phyloP scores from a whole-genome alignment of 805 yeast species.

The Candida pseudoglaebosa region DNA sequence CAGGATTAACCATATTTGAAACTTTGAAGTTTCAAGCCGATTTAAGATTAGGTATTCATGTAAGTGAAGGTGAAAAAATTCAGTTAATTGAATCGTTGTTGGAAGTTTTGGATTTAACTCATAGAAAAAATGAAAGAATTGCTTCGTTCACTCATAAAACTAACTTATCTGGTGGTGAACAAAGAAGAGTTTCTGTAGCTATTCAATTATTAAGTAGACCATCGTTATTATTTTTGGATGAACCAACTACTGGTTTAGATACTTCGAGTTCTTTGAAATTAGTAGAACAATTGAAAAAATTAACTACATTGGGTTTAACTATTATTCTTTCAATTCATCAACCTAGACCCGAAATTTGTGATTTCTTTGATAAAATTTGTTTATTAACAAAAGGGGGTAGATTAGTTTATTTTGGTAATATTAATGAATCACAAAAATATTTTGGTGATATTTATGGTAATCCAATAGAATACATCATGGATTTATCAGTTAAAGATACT shows the following conservation, averaged over 20 bases:
- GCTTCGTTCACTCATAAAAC: conserved; percentile 34
- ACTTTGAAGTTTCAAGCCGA: conserved; percentile 70
- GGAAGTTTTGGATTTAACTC: conserved; percentile 60
- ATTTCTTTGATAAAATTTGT: conserved; percentile 63
- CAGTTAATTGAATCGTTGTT: conserved; percentile 58
- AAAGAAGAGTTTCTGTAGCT: conserved; percentile 71
- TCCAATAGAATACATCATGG: conserved; percentile 33
- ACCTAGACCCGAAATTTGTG: conserved; percentile 74
- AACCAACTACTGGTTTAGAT: conserved; percentile 86
- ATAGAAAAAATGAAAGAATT: conserved; percentile 51
- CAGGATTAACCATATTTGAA: conserved; percentile 70
- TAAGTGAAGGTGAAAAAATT: conserved; percentile 40
- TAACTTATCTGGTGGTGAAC: conserved; percentile 86
- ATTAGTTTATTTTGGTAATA: conserved; percentile 42
- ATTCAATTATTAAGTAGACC: conserved; percentile 76
- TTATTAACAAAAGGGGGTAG: conserved; percentile 60
- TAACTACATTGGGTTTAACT: conserved; percentile 59
- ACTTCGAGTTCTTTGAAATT: conserved; percentile 69
- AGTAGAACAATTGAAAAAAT: conserved; percentile 54
- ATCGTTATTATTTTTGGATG: conserved; percentile 72
- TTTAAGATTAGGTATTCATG: conserved; percentile 51
- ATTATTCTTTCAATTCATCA: conserved; percentile 78
- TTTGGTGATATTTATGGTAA: conserved; percentile 32
- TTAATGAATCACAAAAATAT: conserved; percentile 42
- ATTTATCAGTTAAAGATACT: conserved; percentile 32